These are phyloP conservation scores for Aspergillus neotritici DNA, from an alignment of 2,329 filamentous ascomycete species.

Conservation along the genomic window DNA sequence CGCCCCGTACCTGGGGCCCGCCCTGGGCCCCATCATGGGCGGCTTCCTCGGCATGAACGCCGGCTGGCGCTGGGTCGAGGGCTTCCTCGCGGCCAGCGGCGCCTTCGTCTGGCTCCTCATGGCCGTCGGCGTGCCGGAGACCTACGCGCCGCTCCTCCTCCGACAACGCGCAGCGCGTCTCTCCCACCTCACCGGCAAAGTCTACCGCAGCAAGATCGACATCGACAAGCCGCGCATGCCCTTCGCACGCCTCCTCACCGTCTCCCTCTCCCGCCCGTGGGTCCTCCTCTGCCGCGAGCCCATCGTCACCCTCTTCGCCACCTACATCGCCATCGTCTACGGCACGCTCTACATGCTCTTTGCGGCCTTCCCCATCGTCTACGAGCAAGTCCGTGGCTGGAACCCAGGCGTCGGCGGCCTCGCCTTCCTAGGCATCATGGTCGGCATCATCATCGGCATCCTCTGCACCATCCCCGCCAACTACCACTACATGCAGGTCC, in stretches of 20 bases:
- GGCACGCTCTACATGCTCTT: conserved; percentile 9
- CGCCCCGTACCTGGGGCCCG: conserved; percentile 3
- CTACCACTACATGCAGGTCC: neutral
- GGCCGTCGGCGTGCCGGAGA: conserved; percentile 3
- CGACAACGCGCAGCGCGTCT: neutral
- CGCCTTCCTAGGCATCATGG: conserved; percentile 3
- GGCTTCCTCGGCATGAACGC: conserved; percentile 5
- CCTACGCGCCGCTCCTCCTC: conserved; percentile 4
- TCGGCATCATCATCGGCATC: conserved; percentile 3
- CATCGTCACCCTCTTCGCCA: conserved; percentile 4
- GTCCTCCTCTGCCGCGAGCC: conserved; percentile 4
- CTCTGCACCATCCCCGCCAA: conserved; percentile 1
- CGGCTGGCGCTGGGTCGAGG: conserved; percentile 8
- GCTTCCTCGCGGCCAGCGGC: conserved; percentile 1
- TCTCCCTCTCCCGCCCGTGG: conserved; percentile 1
- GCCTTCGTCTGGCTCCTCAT: conserved; percentile 1
- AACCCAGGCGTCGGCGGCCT: conserved; percentile 2
- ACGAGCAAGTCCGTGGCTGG: conserved; percentile 4
- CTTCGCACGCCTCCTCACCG: neutral
- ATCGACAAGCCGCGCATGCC: neutral
- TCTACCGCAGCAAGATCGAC: conserved; percentile 4
- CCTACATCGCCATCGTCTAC: conserved; percentile 8
- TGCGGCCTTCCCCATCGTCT: conserved; percentile 6
- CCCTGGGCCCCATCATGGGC: conserved; percentile 5
- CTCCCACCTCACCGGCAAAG: neutral